These are phyloP conservation scores for Elsinoe australis DNA, from an alignment of 2,329 filamentous ascomycete genomes.

Conservation along the genomic window DNA sequence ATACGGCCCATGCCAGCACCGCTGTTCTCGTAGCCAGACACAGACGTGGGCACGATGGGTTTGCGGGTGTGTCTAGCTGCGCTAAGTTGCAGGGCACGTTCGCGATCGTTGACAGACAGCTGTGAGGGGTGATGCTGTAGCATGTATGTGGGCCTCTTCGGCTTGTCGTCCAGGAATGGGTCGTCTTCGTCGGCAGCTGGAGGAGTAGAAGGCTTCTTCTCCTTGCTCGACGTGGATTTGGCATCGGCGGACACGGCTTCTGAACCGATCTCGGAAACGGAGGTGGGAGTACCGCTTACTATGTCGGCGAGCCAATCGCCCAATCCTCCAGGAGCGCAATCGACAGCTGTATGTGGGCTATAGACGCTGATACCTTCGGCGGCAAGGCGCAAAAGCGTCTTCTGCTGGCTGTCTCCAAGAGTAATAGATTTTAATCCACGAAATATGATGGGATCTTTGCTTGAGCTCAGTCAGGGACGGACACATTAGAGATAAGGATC, in stretches of 20 bases:
- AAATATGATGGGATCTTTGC: constrained; percentile 89
- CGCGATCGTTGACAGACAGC: constrained; percentile 29
- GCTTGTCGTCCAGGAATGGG: constrained; percentile 29
- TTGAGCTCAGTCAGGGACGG: constrained; percentile 27
- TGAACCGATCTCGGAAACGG: constrained; percentile 20
- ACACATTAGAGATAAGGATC: neutral
- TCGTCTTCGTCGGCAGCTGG: constrained; percentile 26
- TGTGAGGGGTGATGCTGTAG: constrained; percentile 45
- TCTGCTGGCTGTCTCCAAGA: constrained; percentile 75
- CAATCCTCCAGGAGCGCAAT: constrained; percentile 75
- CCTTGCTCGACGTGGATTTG: constrained; percentile 1
- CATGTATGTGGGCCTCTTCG: constrained; percentile 36
- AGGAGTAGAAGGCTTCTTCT: constrained; percentile 17
- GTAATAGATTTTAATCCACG: constrained; percentile 83
- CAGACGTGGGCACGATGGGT: constrained; percentile 45
- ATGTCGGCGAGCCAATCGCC: constrained; percentile 93
- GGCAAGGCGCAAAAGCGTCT: constrained; percentile 70
- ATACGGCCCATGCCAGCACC: constrained; percentile 56
- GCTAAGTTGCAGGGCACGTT: constrained; percentile 33
- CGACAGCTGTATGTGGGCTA: constrained; percentile 89
- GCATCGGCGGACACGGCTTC: neutral
- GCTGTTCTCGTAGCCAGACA: constrained; percentile 33
- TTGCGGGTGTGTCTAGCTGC: constrained; percentile 43
- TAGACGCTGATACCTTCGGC: constrained; percentile 90
- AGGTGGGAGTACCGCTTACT: constrained; percentile 52